Evolutionary conservation across 805 yeast species (phyloP), one percentile per base, ranked within the genome.

Genomic region (Saccharomycopsis capsularis): DNA sequence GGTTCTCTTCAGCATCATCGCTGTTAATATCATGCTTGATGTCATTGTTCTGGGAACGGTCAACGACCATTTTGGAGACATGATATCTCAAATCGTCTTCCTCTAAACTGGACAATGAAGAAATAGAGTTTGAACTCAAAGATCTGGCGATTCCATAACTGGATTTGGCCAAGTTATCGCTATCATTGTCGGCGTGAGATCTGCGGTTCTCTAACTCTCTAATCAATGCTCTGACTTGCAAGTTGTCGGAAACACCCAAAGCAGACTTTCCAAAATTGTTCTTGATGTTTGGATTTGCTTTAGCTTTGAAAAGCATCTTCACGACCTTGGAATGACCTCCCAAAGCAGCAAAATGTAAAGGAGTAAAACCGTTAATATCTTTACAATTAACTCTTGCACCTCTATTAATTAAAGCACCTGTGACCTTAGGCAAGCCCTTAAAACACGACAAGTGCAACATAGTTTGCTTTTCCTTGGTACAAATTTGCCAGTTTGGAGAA

Each of bases 381-480:
- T 76, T 78, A 42, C 73, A 69, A 63, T 87, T 90, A 40, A 82
- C 72, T 58, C 82, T 76, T 51, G 88, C 82, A 35, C 81, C 82
- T 37, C 67, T 78, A 44, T 74, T 79, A 3, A 90, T 68, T 59
- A 93, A 71, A 24, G 81, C 81, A 22, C 75, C 67, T 16, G 79
- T 76, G 47, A 93, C 70, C 30, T 74, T 71, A 38, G 68, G 63
- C 58, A 86, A 85, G 19, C 91, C 91, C 60, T 82, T 80, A 51
- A 85, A 63, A 9, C 89, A 75, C 1, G 98, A 89, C 53, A 93
- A 71, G 65, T 93, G 99, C 45, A 93, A 68, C 71, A 93, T 71
- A 0, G 95, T 81, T 63, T 93, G 96, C 15, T 96, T 95, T 60
- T 86, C 86, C 25, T 66, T 55, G 51, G 90, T 93, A 58, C 89